Base-by-base conservation (phyloP, 108 stramenopile genomes). In the Cyclotella cryptica region DNA sequence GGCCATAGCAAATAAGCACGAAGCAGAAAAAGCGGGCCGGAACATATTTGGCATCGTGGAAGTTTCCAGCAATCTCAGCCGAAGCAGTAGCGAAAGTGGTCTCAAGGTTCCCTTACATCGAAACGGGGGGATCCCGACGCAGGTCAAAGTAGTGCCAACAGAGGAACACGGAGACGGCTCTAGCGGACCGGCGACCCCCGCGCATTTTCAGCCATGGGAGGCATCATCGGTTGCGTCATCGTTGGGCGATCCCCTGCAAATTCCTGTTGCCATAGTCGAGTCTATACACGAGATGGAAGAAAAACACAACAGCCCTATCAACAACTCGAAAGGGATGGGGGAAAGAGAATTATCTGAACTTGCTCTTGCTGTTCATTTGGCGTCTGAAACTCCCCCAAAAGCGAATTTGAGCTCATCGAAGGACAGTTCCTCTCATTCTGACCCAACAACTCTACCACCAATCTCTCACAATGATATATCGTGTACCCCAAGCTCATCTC, bases 11-110 rank as follows among this genome's bases (percentile, higher is more conserved):
- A 47, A 66, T 17, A 7, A 66, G 24, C 6, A 39, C 28, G 18
- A 18, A 19, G 58, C 21, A 6, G 58, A 17, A 22, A 24, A 24
- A 22, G 14, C 8, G 15, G 24, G 28, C 26, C 24, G 15, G 2
- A 29, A 11, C 3, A 19, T 49, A 21, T 52, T 47, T 27, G 63
- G 49, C 44, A 65, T 54, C 21, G 24, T 49, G 2, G 63, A 74
- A 64, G 63, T 54, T 2, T 65, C 73, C 11, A 45, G 45, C 19
- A 74, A 46, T 26, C 30, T 74, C n/a, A 74, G 73, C 39, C 29
- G 73, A 40, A 74, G 73, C 26, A 54, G 52, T 21, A 65, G 63
- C 24, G 73, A 74, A 29, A 74, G 63, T 54, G 73, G 73, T 7
- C 11, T 61, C 13, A 72, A 72, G 44, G 39, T 44, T 54, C 51